Base-by-base conservation (phyloP, 1,139 yeast genomes). In the Pneumocystis murina region DNA sequence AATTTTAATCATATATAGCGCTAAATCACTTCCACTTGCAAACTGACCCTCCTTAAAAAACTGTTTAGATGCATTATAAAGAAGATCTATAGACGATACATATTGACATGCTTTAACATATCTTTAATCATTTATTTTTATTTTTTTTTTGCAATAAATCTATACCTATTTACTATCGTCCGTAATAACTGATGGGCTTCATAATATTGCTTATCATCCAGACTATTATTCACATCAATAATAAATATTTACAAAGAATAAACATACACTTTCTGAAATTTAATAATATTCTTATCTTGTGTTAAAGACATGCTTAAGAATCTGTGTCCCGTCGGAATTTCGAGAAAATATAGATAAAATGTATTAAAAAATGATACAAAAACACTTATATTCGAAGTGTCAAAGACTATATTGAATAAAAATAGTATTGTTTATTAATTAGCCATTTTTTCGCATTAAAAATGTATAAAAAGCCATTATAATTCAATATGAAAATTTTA, bases 351-450 rank as follows among this genome's bases (percentile, higher is more conserved):
- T 12, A 38, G 30, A 38, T 40, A 12, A 43, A 20, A 43, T 43
- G 55, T 20, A 20, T 8, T 5, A 43, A 43, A 43, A 43, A 43
- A 20, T 43, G 28, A 24, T 5, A 7, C 8, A 5, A 33, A 33
- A 20, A 43, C 28, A 20, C 24, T 1, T 5, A 7, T 20, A 8
- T 24, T 20, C 4, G 28, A 43, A 20, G 55, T 8, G 28, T 5
- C 10, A 43, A 5, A 33, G 28, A 24, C 28, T 7, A 20, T 24
- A 24, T 20, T 20, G 28, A 20, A 61, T 54, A 7, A 85, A 90
- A 0, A 33, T 33, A 33, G 8, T 7, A 33, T 33, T 33, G 35
- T 33, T 33, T 33, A 33, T 33, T 33, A 5, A 7, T 33, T 33
- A 5, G 7, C 35, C 35, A 33, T 33, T 33, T 33, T 33, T 33